Base-by-base conservation (phyloP, 2,329 filamentous ascomycete species). In the Pseudogymnoascus sp. region DNA sequence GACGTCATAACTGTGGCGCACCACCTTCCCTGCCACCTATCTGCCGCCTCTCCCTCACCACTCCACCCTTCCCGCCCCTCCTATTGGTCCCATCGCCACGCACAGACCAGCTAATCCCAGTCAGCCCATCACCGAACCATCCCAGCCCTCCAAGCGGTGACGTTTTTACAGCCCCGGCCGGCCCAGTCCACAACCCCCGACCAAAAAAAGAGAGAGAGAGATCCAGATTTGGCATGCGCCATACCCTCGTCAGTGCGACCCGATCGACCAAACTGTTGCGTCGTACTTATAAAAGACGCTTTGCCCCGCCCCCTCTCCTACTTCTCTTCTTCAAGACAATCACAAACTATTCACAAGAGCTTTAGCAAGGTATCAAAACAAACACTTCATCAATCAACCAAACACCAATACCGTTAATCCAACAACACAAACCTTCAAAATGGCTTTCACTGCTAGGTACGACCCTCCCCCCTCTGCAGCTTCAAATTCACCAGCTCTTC, bases 401-500 rank as follows among this genome's bases (percentile, higher is more conserved):
- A 45, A n/a, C 43, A 48, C 14, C 13, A 14, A 7, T 23, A 57
- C 48, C 16, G 23, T 51, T 57, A 31, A 16, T 31, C 4, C 10
- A n/a, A n/a, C n/a, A n/a, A 6, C 48, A 57, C 48, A 16, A 10
- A n/a, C 1, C 19, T 57, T 57, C 48, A 34, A 11, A 11, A 57
- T 57, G 48, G 25, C 48, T 31, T 57, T 57, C 48, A 57, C 48
- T 34, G 48, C 48, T 57, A 57, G 48, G 48, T 57, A 57, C n/a
- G n/a, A 57, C 25, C 13, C 19, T 31, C 14, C 25, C 14, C 25
- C 16, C 25, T 57, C 25, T 10, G 5, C 23, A 51, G 45, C 45
- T 54, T 54, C 45, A 57, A 57, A 57, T 34, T 34, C 48, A 31
- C 25, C n/a, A 57, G 48, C 48, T 28, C 45, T 16, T 51, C 45